A percentile compares a stretch with the other conserved stretches of the same genome.
Evolutionary conservation across 2,329 filamentous ascomycete genomes (phyloP).

Genomic region (Fusarium denticulatum): DNA sequence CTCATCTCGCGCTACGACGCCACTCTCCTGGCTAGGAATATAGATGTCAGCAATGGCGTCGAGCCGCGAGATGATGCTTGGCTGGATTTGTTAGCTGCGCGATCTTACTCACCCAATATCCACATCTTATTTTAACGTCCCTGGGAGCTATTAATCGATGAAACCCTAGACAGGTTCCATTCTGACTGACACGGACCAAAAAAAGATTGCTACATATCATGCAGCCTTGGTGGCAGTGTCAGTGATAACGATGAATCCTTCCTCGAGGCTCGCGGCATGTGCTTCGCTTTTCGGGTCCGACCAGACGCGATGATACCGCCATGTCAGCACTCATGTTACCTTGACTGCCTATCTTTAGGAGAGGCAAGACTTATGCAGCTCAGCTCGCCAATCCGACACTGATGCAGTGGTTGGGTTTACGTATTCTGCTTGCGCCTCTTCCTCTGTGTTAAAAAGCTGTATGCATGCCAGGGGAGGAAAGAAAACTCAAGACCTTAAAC

Average conservation of each 20-base stretch:
- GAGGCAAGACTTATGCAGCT: slow-evolving; percentile 24
- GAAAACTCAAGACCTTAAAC: too few species aligned
- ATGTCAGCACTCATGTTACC: slow-evolving; percentile 27
- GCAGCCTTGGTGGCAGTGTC: neutral
- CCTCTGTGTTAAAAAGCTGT: slow-evolving; percentile 67
- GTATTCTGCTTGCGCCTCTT: slow-evolving; percentile 24
- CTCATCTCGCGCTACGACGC: neutral
- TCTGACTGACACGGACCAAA: neutral
- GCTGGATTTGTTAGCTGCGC: neutral
- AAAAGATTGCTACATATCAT: neutral
- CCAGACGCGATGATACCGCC: slow-evolving; percentile 16
- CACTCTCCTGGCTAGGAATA: neutral
- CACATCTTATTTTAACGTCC: slow-evolving; percentile 18
- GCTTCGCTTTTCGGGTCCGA: slow-evolving; percentile 13
- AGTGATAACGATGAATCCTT: neutral
- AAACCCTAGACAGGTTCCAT: neutral
- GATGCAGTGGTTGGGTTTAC: slow-evolving; percentile 13
- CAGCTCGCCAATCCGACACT: slow-evolving; percentile 30
- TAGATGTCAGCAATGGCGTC: slow-evolving; percentile 13
- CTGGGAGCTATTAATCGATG: neutral
- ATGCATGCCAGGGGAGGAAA: slow-evolving; percentile 49
- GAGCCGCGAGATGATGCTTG: neutral
- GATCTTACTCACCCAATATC: neutral
- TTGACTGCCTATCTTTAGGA: slow-evolving; percentile 35
- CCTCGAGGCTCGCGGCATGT: neutral